A percentile compares a stretch with the other conserved stretches of the same genome.
phyloP scores from a whole-genome alignment of 2,329 filamentous ascomycete species.

The Trichoderma harzianum region DNA sequence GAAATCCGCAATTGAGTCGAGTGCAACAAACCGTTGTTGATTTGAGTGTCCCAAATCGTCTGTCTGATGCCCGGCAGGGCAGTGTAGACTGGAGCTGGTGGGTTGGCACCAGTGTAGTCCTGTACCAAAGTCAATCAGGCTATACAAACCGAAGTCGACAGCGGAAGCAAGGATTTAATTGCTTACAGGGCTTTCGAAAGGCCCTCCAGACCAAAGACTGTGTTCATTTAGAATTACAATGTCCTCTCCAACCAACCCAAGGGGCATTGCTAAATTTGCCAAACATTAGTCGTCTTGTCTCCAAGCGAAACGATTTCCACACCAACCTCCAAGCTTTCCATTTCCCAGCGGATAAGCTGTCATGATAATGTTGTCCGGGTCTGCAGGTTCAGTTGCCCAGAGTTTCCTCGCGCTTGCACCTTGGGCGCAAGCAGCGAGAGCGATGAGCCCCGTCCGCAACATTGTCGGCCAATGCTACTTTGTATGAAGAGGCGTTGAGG shows the following conservation, averaged over 20 bases:
- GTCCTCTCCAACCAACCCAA: slow-evolving; percentile 19
- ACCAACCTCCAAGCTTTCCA: slow-evolving; percentile 22
- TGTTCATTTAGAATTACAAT: slow-evolving; percentile 20
- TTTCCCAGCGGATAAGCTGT: slow-evolving; percentile 22
- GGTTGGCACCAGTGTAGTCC: slow-evolving; percentile 23
- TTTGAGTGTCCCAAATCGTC: slow-evolving; percentile 20
- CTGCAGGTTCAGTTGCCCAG: slow-evolving; percentile 9
- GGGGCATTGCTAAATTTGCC: slow-evolving; percentile 19
- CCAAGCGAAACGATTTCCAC: background rate
- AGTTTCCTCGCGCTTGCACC: background rate
- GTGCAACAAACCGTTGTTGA: slow-evolving; percentile 3
- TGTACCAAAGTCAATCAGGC: background rate
- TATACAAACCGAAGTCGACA: background rate
- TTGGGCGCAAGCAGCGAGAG: background rate
- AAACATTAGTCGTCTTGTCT: background rate
- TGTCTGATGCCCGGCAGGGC: slow-evolving; percentile 20
- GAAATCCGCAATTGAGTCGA: background rate
- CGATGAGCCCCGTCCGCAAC: background rate
- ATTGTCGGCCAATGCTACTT: background rate
- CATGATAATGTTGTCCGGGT: slow-evolving; percentile 20
- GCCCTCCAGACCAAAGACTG: slow-evolving; percentile 23
- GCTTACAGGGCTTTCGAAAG: slow-evolving; percentile 20
- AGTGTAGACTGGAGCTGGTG: background rate
- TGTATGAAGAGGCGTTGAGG: background rate
- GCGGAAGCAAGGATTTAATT: no score